A percentile compares a stretch with the other conserved stretches of the same genome.
phyloP scores from a whole-genome alignment of 805 yeast genomes.

The Candida taoyuanica region DNA sequence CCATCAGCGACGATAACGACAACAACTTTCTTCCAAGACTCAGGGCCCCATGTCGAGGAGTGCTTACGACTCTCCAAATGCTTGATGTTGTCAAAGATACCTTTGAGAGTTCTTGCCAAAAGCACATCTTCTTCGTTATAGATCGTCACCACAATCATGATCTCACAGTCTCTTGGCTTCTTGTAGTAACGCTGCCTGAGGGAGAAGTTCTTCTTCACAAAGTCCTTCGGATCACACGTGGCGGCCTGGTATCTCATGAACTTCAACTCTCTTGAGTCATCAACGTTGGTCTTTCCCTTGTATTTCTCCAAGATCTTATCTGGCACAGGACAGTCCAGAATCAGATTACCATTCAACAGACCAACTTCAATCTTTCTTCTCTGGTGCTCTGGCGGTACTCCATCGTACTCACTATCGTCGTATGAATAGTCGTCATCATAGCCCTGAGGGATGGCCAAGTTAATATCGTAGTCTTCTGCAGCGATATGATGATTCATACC shows the following conservation, averaged over 20 bases:
- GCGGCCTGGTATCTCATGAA: conserved; percentile 93
- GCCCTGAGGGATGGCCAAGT: conserved; percentile 9
- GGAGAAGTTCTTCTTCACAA: conserved; percentile 58
- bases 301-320: conserved; percentile 54
- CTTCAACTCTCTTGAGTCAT: conserved; percentile 56
- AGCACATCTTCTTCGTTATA: conserved; percentile 84
- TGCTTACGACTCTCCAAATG: conserved; percentile 63
- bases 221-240: conserved; percentile 84
- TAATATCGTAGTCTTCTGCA: conserved; percentile 27
- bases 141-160: conserved; percentile 82
- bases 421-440: conserved; percentile 13
- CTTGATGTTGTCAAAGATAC: conserved; percentile 82
- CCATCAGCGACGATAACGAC: conserved; percentile 92
- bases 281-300: conserved; percentile 34
- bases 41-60: conserved; percentile 86
- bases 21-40: conserved; percentile 91
- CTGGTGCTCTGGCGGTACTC: conserved; percentile 41
- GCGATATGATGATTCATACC: conserved; percentile 24
- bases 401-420: conserved; percentile 42
- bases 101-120: conserved; percentile 81
- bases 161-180: conserved; percentile 78
- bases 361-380: conserved; percentile 30
- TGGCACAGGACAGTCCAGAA: conserved; percentile 88
- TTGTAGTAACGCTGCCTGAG: conserved; percentile 76
- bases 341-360: conserved; percentile 64